phyloP scores from a whole-genome alignment of 1,284 basidiomycete species.

The Boletus sp. region DNA sequence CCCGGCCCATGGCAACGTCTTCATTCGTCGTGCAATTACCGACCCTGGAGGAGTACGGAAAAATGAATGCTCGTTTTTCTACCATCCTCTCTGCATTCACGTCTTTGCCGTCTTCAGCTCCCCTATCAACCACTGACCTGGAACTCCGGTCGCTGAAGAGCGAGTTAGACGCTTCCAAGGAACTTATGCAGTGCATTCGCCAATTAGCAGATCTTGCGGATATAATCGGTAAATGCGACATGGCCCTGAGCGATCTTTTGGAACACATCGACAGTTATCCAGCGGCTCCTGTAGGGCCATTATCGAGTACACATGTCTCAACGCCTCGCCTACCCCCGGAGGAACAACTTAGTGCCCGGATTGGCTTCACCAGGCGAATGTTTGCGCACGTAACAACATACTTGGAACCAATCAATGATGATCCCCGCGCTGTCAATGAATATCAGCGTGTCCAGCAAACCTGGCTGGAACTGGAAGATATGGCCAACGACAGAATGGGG shows the following conservation, averaged over 20 bases:
- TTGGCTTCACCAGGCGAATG: conserved; percentile 54
- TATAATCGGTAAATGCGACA: conserved; percentile 56
- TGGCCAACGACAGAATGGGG: conserved; percentile 63
- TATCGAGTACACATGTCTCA: conserved; percentile 48
- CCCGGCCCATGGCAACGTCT: conserved; percentile 37
- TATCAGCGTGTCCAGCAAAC: conserved; percentile 65
- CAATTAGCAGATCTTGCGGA: conserved; percentile 50
- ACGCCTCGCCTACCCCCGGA: conserved; percentile 46
- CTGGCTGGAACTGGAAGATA: conserved; percentile 74
- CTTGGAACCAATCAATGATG: conserved; percentile 44
- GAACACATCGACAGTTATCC: conserved; percentile 80
- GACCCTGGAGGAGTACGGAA: conserved; percentile 41
- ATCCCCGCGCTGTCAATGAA: conserved; percentile 57
- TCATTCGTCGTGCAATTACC: conserved; percentile 51
- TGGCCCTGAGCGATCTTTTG: conserved; percentile 73
- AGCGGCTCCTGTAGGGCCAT: conserved; percentile 46
- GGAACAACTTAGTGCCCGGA: conserved; percentile 58
- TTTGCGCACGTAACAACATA: conserved; percentile 45
- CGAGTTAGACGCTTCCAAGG: conserved; percentile 52
- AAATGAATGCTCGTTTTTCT: conserved; percentile 46
- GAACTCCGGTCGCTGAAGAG: conserved; percentile 57
- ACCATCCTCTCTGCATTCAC: conserved; percentile 44
- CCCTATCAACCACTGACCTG: conserved; percentile 42
- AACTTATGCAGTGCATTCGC: conserved; percentile 48
- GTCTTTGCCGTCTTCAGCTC: conserved; percentile 42